Evolutionary conservation across 129 eudicot genomes (phyloP), one percentile per base, ranked within the genome.

Genomic region (Pulicaria dysenterica): DNA sequence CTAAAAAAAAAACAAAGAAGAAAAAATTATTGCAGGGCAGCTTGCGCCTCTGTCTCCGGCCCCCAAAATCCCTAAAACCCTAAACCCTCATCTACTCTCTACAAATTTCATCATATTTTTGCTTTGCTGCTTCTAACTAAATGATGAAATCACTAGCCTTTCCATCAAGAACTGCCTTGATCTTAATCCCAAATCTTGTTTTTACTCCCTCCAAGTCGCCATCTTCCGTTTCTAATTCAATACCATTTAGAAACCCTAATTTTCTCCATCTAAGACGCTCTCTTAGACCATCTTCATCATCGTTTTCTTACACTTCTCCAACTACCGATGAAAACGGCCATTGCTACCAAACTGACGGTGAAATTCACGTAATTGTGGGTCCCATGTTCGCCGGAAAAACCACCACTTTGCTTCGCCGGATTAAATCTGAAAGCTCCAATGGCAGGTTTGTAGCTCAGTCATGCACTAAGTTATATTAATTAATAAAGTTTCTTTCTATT

Each of bases 371-470:
- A 45, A 88, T 89, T 67, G 94, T 89, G 71, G 98, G 98, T 3
- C 95, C 98, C 65, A 92, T 92, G 98, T 89, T 92, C 70, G 95
- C 95, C 48, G 98, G 98, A 5, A 92, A 92, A 62, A 92, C 98
- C 24, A 83, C 95, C 50, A 86, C 95, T 56, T 88, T 92, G 48
- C 91, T 95, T 3, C 83, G 73, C 67, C 86, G 99, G 56, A 82
- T 95, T 60, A 85, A 83, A 73, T 65, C 83, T 19, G 97, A 91
- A 70, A 79, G 88, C 79, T 44, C 73, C 47, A 86, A 79, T 73
- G 99, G 96, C 86, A 91, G 99, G 99, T 91, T 66, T 7, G 84
- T 24, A 14, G n/a, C 53, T 50, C 4, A 8, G 8, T 43, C 8
- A 47, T 43, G 16, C 36, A 38, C 6, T 37, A 9, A 43, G 42